phyloP scores from a whole-genome alignment of 352 stramenopile species.

The Pythium pyrilobum region DNA sequence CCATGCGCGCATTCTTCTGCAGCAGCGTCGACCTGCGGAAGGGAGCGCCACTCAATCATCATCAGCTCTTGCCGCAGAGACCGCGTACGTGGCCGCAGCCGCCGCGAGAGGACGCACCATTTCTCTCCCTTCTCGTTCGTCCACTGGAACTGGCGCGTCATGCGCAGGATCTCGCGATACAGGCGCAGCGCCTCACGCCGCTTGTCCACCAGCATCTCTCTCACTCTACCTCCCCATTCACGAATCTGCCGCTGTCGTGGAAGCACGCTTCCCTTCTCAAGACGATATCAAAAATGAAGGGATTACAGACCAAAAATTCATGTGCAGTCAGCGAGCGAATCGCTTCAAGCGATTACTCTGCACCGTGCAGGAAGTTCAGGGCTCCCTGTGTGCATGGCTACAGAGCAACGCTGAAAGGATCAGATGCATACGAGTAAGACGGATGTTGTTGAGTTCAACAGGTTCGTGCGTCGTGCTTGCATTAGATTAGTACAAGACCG shows the following conservation, averaged over 20 bases:
- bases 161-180: slow-evolving; percentile 78
- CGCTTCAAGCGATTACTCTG: no score
- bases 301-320: background rate
- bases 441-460: slow-evolving; percentile 16
- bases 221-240: no score
- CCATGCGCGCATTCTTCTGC: slow-evolving; percentile 65
- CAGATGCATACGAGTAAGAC: background rate
- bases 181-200: slow-evolving; percentile 72
- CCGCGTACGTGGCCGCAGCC: background rate
- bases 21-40: slow-evolving; percentile 44
- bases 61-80: background rate
- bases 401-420: background rate
- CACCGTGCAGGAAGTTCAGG: no score
- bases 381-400: no score
- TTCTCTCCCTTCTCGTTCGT: slow-evolving; percentile 62
- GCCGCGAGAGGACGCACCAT: slow-evolving; percentile 35
- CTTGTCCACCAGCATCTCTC: slow-evolving; percentile 44
- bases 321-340: no score
- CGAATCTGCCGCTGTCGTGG: background rate
- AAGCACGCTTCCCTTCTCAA: background rate
- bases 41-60: background rate
- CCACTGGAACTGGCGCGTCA: slow-evolving; percentile 68
- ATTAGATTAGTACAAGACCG: no score
- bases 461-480: slow-evolving; percentile 20
- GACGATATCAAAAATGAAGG: slow-evolving; percentile 2